Evolutionary conservation across 2,329 filamentous ascomycete species (phyloP), one percentile per base, ranked within the genome.

Genomic region (Colletotrichum sp.): DNA sequence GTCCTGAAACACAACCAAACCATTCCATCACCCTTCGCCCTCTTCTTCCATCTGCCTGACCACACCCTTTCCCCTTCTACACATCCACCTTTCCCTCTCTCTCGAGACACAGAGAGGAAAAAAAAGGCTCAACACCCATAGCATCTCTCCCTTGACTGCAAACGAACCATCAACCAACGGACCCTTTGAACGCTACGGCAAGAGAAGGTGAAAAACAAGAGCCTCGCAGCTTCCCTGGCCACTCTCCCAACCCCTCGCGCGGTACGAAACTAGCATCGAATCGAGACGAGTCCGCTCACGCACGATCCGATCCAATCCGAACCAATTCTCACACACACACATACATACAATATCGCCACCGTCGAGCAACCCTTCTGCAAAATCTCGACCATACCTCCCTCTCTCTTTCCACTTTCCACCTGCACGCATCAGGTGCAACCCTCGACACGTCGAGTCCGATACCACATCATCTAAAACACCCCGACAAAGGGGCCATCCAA

Each of bases 1-100:
- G 75, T 76, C 71, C 75, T 75, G 75, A 76, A 76, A 75, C 75
- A 75, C 71, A 71, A 70, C 71, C 71, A 76, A 65, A 76, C 66
- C 65, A 70, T 24, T 65, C 70, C 64, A 65, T 73, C 74, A 65
- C 65, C 68, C 68, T 68, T 59, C 30, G 28, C 72, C 64, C 55
- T 30, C 67, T 18, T 68, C 65, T 69, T 68, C 32, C 66, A 24
- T 60, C 74, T 72, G 52, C 55, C 59, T 44, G 30, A 34, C 55
- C 68, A 71, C 55, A 49, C 57, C 24, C 36, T 30, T 60, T 67
- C 62, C 60, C 60, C 55, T 72, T 52, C 63, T 62, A n/a, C 60
- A 52, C 34, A 52, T 52, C 44, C 21, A 69, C 60, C 52, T 44
- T 21, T 21, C 18, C 10, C 44, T 39, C 18, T 66, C 49, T 30